Conservation (phyloP, 139 green algal species). For the Tetraselmis striata region DNA sequence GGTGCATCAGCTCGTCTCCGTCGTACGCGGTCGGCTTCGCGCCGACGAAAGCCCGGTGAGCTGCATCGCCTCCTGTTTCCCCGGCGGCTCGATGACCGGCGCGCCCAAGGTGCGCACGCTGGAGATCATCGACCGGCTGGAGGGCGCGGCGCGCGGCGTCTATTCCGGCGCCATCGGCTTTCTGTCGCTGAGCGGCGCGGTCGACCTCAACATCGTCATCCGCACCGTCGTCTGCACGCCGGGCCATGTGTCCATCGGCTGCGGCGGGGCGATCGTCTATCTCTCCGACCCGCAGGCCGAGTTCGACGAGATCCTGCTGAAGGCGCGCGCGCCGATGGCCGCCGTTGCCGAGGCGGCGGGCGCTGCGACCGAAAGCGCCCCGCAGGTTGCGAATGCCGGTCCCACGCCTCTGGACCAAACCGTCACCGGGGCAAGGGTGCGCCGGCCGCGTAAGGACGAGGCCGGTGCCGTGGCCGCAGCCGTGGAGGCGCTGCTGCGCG, state of each 20-base stretch:
- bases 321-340: constrained; percentile 60
- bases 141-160: constrained; percentile 68
- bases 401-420: too few relatives aligned
- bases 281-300: constrained; percentile 76
- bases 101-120: constrained; percentile 79
- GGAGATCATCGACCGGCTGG: constrained; percentile 82
- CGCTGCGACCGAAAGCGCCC: too few relatives aligned
- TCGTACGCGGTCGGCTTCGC: too few relatives aligned
- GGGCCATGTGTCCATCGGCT: constrained; percentile 63
- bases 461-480: too few relatives aligned
- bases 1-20: constrained; percentile 93
- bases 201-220: constrained; percentile 99
- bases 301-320: constrained; percentile 93
- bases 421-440: too few relatives aligned
- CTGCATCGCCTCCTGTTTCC: constrained; percentile 58
- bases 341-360: constrained; percentile 37
- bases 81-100: constrained; percentile 83
- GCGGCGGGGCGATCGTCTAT: constrained; percentile 87
- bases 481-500: too few relatives aligned
- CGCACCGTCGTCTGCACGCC: constrained; percentile 64
- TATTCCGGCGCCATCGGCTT: constrained; percentile 92
- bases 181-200: constrained; percentile 78
- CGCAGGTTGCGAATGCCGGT: too few relatives aligned
- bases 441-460: too few relatives aligned
- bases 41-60: constrained; percentile 31